A percentile compares a stretch with the other conserved stretches of the same genome.
These are phyloP conservation scores for Suillus bovinus DNA, from an alignment of 768 basidiomycete genomes.

Conservation along the genomic window DNA sequence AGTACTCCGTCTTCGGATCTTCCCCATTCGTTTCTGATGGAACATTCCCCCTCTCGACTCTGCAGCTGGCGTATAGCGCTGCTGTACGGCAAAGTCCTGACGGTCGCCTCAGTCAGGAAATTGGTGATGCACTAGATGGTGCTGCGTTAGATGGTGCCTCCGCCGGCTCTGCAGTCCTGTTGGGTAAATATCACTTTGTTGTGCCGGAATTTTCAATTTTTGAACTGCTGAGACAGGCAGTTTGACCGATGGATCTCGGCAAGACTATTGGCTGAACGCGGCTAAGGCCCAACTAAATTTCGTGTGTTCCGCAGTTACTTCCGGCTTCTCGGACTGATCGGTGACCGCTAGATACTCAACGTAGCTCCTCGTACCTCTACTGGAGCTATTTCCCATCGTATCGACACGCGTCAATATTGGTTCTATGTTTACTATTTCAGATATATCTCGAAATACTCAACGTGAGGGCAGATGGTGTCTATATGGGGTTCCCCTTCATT, in stretches of 20 bases:
- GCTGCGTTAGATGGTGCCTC: constrained; percentile 32
- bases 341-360: constrained; percentile 20
- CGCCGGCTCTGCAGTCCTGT: constrained; percentile 24
- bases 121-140: constrained; percentile 27
- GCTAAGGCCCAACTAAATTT: constrained; percentile 24
- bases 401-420: constrained; percentile 35
- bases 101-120: constrained; percentile 28
- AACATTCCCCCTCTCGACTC: constrained; percentile 19
- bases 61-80: constrained; percentile 29
- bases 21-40: constrained; percentile 20
- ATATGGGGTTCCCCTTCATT: constrained; percentile 47
- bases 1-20: constrained; percentile 28
- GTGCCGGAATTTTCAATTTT: not conserved
- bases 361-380: constrained; percentile 31
- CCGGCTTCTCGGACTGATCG: not conserved
- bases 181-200: constrained; percentile 16
- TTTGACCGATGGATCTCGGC: constrained; percentile 17
- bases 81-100: constrained; percentile 27
- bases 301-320: constrained; percentile 10
- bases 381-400: constrained; percentile 44
- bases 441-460: not conserved
- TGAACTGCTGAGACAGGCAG: constrained; percentile 7
- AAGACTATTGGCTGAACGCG: constrained; percentile 21
- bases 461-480: constrained; percentile 39
- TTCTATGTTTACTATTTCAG: constrained; percentile 3